Percentiles rank a stretch among this genome's conserved stretches.
phyloP scores from a whole-genome alignment of 805 yeast genomes.

The Clavispora carvajalis region DNA sequence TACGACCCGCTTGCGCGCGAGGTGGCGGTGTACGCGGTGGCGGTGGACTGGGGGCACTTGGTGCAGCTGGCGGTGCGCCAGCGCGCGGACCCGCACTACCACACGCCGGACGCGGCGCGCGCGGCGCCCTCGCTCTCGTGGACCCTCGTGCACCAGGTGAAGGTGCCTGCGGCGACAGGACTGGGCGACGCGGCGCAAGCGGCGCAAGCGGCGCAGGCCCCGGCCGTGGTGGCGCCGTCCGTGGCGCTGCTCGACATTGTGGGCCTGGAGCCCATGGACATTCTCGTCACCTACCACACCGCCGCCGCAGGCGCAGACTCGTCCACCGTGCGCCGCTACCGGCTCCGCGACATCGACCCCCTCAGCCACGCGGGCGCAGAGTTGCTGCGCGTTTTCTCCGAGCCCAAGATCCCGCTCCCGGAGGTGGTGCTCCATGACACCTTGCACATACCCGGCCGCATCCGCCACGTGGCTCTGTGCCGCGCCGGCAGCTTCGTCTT shows the following conservation, averaged over 20 bases:
- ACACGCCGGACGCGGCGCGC: slow-evolving; percentile 43
- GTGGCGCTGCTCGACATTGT: not conserved
- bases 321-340: not conserved
- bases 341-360: not conserved
- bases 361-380: not conserved
- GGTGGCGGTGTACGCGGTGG: slow-evolving; percentile 38
- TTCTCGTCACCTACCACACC: not conserved
- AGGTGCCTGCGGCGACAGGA: not conserved
- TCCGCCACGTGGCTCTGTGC: not conserved
- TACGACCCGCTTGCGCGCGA: slow-evolving; percentile 31
- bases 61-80: slow-evolving; percentile 43
- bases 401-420: not conserved
- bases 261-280: slow-evolving; percentile 1
- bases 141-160: slow-evolving; percentile 28
- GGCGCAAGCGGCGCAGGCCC: slow-evolving; percentile 1
- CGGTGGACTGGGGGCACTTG: slow-evolving; percentile 54
- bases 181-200: too few species aligned
- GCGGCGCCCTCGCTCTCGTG: slow-evolving; percentile 36
- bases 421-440: slow-evolving; percentile 1
- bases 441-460: not conserved
- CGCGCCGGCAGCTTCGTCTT: not conserved
- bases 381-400: not conserved
- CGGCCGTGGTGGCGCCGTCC: slow-evolving; percentile 1
- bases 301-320: not conserved
- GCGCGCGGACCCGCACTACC: slow-evolving; percentile 42